These are phyloP conservation scores for Phlyctochytrium planicorne DNA, from an alignment of 192 early-diverging fungal genomes.

Conservation along the genomic window DNA sequence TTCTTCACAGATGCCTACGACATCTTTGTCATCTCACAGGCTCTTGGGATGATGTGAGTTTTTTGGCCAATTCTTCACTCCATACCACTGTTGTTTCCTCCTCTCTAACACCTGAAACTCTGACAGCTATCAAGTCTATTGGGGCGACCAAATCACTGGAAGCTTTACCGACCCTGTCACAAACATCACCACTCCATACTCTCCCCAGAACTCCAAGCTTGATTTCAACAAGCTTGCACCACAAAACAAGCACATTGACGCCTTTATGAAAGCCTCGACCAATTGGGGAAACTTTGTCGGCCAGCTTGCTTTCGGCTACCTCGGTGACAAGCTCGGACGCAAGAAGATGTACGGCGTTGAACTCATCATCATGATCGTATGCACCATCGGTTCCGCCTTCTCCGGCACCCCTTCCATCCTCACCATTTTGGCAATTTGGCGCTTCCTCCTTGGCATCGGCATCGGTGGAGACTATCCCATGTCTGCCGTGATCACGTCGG, in stretches of 20 bases:
- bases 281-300: constrained; percentile 90
- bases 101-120: background rate
- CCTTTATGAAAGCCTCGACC: constrained; percentile 82
- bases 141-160: background rate
- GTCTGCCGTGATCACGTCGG: constrained; percentile 89
- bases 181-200: background rate
- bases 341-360: constrained; percentile 87
- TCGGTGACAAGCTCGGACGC: constrained; percentile 88
- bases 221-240: constrained; percentile 15
- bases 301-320: constrained; percentile 83
- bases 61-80: background rate
- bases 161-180: background rate
- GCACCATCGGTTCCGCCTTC: constrained; percentile 78
- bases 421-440: constrained; percentile 80
- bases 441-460: constrained; percentile 89
- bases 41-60: constrained; percentile 71
- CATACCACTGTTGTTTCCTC: background rate
- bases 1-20: constrained; percentile 95
- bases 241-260: constrained; percentile 57
- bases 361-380: constrained; percentile 87
- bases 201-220: background rate
- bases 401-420: constrained; percentile 65
- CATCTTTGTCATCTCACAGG: constrained; percentile 89
- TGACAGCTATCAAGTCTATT: constrained; percentile 3
- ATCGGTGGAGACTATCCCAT: constrained; percentile 96